Conservation (phyloP, 2,329 filamentous ascomycete genomes). For the Pyrenophora graminea region DNA sequence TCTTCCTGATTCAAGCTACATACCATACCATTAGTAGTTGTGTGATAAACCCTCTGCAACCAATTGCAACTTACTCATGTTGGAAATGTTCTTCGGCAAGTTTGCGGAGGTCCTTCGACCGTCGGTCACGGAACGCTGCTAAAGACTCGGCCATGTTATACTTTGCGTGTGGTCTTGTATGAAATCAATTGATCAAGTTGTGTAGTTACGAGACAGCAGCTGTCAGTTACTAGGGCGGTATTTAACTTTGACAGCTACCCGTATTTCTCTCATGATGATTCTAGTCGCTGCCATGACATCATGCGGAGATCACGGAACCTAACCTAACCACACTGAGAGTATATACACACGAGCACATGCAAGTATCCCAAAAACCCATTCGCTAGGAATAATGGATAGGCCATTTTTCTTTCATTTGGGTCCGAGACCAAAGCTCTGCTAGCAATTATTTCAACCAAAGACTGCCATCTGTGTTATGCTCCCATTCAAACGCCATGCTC, state of each 20-base stretch:
- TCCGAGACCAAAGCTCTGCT: constrained; percentile 1
- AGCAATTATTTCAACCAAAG: neutral
- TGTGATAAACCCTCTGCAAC: no score
- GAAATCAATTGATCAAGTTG: neutral
- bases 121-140: constrained; percentile 36
- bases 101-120: constrained; percentile 34
- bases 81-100: constrained; percentile 41
- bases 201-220: neutral
- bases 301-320: constrained; percentile 15
- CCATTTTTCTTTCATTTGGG: neutral
- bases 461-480: neutral
- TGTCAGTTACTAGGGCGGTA: neutral
- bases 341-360: constrained; percentile 5
- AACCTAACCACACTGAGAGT: constrained; percentile 9
- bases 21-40: constrained; percentile 2
- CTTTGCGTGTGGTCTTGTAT: neutral
- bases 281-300: constrained; percentile 18
- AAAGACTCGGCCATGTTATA: constrained; percentile 35
- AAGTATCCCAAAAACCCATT: neutral
- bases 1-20: constrained; percentile 58
- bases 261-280: constrained; percentile 7
- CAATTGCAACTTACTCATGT: constrained; percentile 33
- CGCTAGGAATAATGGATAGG: no score
- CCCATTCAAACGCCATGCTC: constrained; percentile 13
- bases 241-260: neutral